These are phyloP conservation scores for Triglochin maritima DNA, from an alignment of 106 monocot genomes.

Conservation along the genomic window DNA sequence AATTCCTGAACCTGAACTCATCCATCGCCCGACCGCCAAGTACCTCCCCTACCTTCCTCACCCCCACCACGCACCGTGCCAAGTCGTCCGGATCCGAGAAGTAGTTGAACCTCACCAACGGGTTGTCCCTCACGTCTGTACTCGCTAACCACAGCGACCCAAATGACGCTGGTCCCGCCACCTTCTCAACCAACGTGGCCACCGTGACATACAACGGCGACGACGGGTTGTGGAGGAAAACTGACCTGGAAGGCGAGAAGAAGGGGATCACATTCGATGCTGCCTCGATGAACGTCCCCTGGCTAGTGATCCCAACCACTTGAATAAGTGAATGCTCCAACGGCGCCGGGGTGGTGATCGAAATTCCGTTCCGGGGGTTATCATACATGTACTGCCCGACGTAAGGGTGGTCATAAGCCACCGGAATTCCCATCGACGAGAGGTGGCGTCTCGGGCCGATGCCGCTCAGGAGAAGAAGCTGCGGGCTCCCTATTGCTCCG, in stretches of 20 bases:
- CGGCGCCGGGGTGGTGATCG: constrained; percentile 50
- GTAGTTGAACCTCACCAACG: constrained; percentile 83
- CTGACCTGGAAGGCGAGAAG: constrained; percentile 13
- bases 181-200: constrained; percentile 75
- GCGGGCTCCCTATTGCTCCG: constrained; percentile 77
- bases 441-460: constrained; percentile 59
- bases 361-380: constrained; percentile 83
- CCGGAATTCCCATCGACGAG: constrained; percentile 60
- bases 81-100: constrained; percentile 50
- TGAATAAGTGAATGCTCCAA: constrained; percentile 86
- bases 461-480: constrained; percentile 86
- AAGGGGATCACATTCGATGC: constrained; percentile 69
- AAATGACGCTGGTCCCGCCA: constrained; percentile 43
- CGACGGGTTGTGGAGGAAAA: constrained; percentile 24
- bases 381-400: constrained; percentile 64
- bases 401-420: constrained; percentile 33
- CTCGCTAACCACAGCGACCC: constrained; percentile 66
- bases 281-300: constrained; percentile 60
- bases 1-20: constrained; percentile 27
- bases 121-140: constrained; percentile 48
- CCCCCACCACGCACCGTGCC: constrained; percentile 42
- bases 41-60: constrained; percentile 45
- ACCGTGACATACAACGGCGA: constrained; percentile 53
- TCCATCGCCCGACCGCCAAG: constrained; percentile 50
- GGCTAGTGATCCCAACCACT: constrained; percentile 70